These are phyloP conservation scores for Pseudocercospora eumusae DNA, from an alignment of 2,329 filamentous ascomycete genomes.

Conservation along the genomic window DNA sequence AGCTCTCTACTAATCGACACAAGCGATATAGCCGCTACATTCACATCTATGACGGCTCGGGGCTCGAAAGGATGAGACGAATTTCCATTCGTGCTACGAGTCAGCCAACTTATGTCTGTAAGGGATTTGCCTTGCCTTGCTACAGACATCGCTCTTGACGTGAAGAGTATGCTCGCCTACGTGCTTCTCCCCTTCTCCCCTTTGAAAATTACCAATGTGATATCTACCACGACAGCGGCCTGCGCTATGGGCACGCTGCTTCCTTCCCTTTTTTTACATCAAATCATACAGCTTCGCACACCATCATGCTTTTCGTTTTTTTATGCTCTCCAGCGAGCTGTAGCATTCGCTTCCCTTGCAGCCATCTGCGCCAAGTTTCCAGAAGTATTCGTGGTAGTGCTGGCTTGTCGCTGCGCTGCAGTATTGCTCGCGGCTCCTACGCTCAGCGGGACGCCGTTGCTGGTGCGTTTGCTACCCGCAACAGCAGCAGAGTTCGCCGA, in stretches of 20 bases:
- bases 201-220: background rate
- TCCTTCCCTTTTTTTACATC: background rate
- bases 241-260: background rate
- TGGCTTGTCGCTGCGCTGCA: constrained; percentile 21
- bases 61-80: background rate
- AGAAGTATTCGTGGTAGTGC: constrained; percentile 17
- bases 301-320: background rate
- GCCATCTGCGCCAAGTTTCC: constrained; percentile 27
- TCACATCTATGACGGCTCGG: background rate
- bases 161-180: background rate
- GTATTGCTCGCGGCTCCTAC: constrained; percentile 8
- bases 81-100: background rate
- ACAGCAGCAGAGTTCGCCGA: constrained; percentile 26
- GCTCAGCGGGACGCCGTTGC: constrained; percentile 21
- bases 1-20: background rate
- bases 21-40: background rate
- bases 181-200: background rate
- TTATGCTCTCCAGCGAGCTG: constrained; percentile 27
- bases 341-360: constrained; percentile 28
- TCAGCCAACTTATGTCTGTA: background rate
- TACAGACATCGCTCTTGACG: background rate
- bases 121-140: background rate
- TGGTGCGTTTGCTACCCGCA: constrained; percentile 31
- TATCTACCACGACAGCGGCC: constrained; percentile 8
- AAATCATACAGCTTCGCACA: background rate